A percentile compares a stretch with the other conserved stretches of the same genome.
Evolutionary conservation across 1,139 yeast species (phyloP).

Genomic region (Kazachstania sp.): DNA sequence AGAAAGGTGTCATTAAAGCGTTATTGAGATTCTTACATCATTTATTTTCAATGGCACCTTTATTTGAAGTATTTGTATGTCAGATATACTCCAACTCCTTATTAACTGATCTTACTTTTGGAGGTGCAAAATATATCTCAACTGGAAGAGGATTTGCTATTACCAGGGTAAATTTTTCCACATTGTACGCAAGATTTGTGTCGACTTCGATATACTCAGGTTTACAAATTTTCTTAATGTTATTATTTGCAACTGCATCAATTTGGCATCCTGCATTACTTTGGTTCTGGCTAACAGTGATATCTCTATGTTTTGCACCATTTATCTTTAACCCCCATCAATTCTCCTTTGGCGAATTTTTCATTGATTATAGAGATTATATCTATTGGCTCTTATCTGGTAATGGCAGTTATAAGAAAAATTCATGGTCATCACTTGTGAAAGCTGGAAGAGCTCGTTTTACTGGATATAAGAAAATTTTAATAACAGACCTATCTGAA

Average conservation of each 20-base stretch:
- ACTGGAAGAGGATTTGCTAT: constrained; percentile 87
- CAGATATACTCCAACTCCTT: constrained; percentile 72
- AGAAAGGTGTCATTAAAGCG: constrained; percentile 64
- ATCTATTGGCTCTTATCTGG: constrained; percentile 66
- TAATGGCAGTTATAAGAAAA: constrained; percentile 40
- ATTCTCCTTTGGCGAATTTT: constrained; percentile 58
- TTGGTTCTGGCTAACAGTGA: constrained; percentile 77
- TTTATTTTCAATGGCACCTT: constrained; percentile 64
- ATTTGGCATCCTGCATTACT: constrained; percentile 71
- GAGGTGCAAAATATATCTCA: constrained; percentile 77
- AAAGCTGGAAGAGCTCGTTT: constrained; percentile 48
- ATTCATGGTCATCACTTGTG: constrained; percentile 56
- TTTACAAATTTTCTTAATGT: constrained; percentile 43
- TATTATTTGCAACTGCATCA: constrained; percentile 55
- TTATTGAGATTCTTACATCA: constrained; percentile 52
- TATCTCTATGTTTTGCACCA: constrained; percentile 70
- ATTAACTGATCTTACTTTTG: constrained; percentile 59
- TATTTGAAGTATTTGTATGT: constrained; percentile 83
- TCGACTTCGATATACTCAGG: constrained; percentile 62
- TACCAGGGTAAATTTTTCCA: constrained; percentile 50
- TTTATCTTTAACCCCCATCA: constrained; percentile 83
- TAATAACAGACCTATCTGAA: constrained; percentile 33
- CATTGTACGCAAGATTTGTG: constrained; percentile 57
- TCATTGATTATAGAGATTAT: constrained; percentile 60
- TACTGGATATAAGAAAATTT: constrained; percentile 55